Conservation (phyloP, 495 filamentous ascomycete genomes). For the Penicillium psychrofluorescens region DNA sequence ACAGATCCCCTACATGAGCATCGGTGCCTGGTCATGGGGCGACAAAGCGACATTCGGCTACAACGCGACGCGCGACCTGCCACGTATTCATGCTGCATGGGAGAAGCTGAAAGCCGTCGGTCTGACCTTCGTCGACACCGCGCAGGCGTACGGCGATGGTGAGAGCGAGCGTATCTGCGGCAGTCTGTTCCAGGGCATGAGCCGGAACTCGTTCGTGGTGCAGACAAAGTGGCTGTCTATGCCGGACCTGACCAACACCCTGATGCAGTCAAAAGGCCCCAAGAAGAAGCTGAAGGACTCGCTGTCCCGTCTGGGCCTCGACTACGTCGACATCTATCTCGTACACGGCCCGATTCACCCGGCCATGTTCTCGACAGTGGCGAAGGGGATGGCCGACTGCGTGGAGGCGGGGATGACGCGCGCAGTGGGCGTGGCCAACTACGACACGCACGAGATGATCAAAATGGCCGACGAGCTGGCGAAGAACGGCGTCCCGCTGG, state of each 20-base stretch:
- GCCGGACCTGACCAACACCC: constrained; percentile 6
- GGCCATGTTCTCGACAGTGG: constrained; percentile 13
- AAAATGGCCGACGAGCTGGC: constrained; percentile 22
- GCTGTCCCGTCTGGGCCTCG: constrained; percentile 59
- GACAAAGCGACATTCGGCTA: constrained; percentile 34
- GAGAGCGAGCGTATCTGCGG: constrained; percentile 32
- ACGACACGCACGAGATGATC: constrained; percentile 31
- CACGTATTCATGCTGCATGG: constrained; percentile 28
- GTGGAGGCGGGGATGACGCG: constrained; percentile 28
- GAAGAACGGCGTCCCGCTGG: constrained; percentile 9
- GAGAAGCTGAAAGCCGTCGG: constrained; percentile 15
- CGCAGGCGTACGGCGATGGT: constrained; percentile 32
- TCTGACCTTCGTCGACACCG: constrained; percentile 34
- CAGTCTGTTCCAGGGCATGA: constrained; percentile 23
- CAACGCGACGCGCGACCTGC: constrained; percentile 17
- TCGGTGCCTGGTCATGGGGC: constrained; percentile 37
- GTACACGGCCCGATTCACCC: constrained; percentile 53
- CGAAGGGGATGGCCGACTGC: constrained; percentile 27
- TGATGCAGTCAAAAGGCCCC: constrained; percentile 12
- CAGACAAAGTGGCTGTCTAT: constrained; percentile 19
- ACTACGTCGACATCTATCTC: constrained; percentile 76
- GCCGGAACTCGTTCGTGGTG: constrained; percentile 21
- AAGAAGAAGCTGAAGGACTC: constrained; percentile 11
- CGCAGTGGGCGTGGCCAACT: constrained; percentile 36
- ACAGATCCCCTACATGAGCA: constrained; percentile 22